Base-by-base conservation (phyloP, 495 filamentous ascomycete species). In the Penicillium lividum region DNA sequence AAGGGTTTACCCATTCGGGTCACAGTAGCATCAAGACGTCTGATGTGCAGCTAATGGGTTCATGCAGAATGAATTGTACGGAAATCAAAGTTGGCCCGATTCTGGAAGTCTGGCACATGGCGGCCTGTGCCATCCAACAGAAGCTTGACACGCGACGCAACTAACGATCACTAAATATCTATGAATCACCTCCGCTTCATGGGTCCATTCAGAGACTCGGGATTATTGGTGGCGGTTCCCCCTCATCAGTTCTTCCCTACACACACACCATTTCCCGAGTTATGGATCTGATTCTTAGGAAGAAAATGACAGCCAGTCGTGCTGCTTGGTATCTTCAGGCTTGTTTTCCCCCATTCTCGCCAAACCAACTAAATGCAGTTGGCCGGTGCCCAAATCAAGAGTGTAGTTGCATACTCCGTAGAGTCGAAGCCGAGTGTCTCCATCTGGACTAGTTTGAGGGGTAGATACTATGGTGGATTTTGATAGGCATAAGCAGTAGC, bases 401-500 rank as follows among this genome's bases (percentile, higher is more conserved):
- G 52, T 25, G 48, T 34, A 34, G 58, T 53, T 51, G 57, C 51
- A 56, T 53, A 51, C 22, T 22, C 22, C 2, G 33, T 64, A 28
- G 57, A 40, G 59, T 48, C 31, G 48, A 44, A 60, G 43, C 30
- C n/a, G 55, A 55, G 16, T 40, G 52, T 65, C 65, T 68, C 57
- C 63, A 68, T 66, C 57, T 51, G 66, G 66, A 61, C 63, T 68
- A 68, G 66, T 59, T 51, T 68, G 66, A 68, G 66, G 66, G 66
- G 66, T 68, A 65, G 30, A 5, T 7, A 0, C 30, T 33, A 33
- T 6, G 3, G 30, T 7, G 5, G 30, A 2, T 33, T 33, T 2
- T 33, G 30, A 22, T 2, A 22, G 30, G 30, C 8, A 11, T 36
- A 11, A 13, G 10, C 9, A 36, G 33, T 9, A 36, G 13, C 13